A percentile compares a stretch with the other conserved stretches of the same genome.
Evolutionary conservation across 805 yeast genomes (phyloP).

Genomic region (Jamesozyma rosinii): DNA sequence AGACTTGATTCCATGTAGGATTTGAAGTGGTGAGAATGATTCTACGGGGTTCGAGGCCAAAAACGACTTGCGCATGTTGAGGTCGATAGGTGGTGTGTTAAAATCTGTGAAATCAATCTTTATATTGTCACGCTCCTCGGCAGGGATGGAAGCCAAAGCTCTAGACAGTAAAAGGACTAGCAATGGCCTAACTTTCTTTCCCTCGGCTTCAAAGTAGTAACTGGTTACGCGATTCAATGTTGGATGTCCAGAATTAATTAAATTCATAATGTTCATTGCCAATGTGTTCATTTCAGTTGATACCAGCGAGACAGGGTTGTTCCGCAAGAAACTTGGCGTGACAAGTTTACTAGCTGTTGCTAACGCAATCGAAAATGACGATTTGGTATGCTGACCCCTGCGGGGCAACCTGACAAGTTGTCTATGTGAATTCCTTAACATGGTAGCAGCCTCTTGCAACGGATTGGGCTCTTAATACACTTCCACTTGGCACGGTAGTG

Average conservation of each 20-base stretch:
- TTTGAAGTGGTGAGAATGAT: constrained; percentile 64
- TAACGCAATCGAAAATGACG: constrained; percentile 47
- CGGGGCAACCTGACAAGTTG: neutral
- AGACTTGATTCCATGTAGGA: constrained; percentile 89
- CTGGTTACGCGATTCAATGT: constrained; percentile 84
- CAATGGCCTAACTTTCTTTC: constrained; percentile 89
- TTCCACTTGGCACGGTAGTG: neutral
- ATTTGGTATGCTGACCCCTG: constrained; percentile 13
- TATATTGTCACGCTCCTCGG: constrained; percentile 53
- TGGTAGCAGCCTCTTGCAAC: neutral
- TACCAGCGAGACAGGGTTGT: constrained; percentile 85
- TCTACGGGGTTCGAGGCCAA: constrained; percentile 24
- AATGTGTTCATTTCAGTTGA: constrained; percentile 85
- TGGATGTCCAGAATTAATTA: constrained; percentile 92
- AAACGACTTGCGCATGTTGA: neutral
- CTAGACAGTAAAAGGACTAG: constrained; percentile 76
- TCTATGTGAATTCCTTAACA: neutral
- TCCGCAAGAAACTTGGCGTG: constrained; percentile 48
- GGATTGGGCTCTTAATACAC: neutral
- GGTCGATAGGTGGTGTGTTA: constrained; percentile 19
- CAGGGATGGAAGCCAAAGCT: constrained; percentile 70
- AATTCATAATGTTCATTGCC: constrained; percentile 75
- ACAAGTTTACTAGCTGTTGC: constrained; percentile 68
- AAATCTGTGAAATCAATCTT: constrained; percentile 56
- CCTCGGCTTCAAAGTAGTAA: constrained; percentile 92